Evolutionary conservation across 306 rosid species (phyloP).

Genomic region (Cucumis melo): DNA sequence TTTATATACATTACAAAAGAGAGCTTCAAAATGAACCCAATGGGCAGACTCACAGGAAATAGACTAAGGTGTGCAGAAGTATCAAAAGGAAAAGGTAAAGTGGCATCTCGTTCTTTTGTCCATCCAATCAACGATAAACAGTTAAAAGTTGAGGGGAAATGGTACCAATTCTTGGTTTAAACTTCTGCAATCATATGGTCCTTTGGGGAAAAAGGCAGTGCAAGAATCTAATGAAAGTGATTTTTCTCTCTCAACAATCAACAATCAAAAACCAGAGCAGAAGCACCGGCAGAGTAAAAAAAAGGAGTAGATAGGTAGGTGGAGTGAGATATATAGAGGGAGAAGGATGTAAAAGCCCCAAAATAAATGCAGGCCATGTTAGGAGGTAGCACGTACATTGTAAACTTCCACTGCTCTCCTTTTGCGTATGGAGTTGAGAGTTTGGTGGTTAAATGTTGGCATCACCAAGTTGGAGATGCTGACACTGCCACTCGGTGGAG

Average conservation of each 20-base stretch:
- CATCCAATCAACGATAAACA: conserved; percentile 26
- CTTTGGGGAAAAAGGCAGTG: conserved; percentile 1
- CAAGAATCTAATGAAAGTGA: conserved; percentile 16
- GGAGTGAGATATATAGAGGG: not conserved
- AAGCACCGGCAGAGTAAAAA: not conserved
- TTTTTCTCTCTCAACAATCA: conserved; percentile 10
- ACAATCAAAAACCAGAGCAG: not conserved
- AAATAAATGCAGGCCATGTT: conserved; percentile 1
- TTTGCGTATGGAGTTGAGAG: not conserved
- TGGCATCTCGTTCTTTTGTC: conserved; percentile 40
- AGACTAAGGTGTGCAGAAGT: conserved; percentile 9
- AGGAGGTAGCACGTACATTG: conserved; percentile 1
- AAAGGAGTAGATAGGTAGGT: not conserved
- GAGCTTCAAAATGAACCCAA: not conserved
- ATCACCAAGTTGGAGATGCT: conserved; percentile 15
- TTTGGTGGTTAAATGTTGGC: conserved; percentile 18
- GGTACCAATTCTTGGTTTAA: conserved; percentile 9
- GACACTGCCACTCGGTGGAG: conserved; percentile 9
- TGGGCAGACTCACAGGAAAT: not conserved
- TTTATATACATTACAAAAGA: not conserved
- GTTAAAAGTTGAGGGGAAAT: conserved; percentile 18
- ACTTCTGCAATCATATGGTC: conserved; percentile 14
- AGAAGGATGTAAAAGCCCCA: not conserved
- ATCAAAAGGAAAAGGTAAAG: conserved; percentile 13
- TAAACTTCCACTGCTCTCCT: conserved; percentile 3